Evolutionary conservation across 768 basidiomycete genomes (phyloP).

Genomic region (Podaxis carcinomalis): DNA sequence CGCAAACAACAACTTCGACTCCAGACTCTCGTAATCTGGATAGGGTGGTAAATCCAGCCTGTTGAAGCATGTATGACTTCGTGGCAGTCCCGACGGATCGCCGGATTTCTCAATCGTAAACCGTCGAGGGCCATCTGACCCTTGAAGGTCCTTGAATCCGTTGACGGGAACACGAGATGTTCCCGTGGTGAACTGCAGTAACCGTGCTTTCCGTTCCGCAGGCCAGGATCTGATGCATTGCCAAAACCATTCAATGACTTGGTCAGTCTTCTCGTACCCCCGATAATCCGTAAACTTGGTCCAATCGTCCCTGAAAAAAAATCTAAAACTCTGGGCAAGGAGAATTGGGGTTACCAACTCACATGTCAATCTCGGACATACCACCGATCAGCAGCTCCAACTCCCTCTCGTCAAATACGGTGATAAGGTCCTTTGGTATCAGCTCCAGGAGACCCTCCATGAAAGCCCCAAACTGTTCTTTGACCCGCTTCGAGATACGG

Average conservation of each 20-base stretch:
- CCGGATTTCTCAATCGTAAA: conserved; percentile 97
- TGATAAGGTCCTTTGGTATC: conserved; percentile 77
- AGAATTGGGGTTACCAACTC: conserved; percentile 19
- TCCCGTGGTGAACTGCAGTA: conserved; percentile 86
- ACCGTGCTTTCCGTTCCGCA: conserved; percentile 78
- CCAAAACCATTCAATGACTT: conserved; percentile 96
- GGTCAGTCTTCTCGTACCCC: conserved; percentile 80
- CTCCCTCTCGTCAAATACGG: conserved; percentile 89
- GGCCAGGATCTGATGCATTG: conserved; percentile 89
- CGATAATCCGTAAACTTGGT: conserved; percentile 92
- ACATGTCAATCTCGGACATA: conserved; percentile 90
- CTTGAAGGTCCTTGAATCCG: conserved; percentile 93
- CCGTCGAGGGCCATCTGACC: conserved; percentile 85
- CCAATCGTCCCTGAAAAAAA: conserved; percentile 70
- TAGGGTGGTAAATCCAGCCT: conserved; percentile 86
- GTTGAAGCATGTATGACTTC: conserved; percentile 95
- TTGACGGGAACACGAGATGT: conserved; percentile 86
- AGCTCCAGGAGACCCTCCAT: conserved; percentile 83
- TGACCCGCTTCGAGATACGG: conserved; percentile 76
- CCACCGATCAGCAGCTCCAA: conserved; percentile 88
- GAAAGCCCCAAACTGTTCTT: conserved; percentile 82
- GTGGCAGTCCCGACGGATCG: conserved; percentile 81
- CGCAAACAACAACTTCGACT: conserved; percentile 80
- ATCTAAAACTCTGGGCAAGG: conserved; percentile 4
- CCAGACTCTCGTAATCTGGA: conserved; percentile 80